These are phyloP conservation scores for Acacia concinna DNA, from an alignment of 331 rosid species.

Conservation along the genomic window DNA sequence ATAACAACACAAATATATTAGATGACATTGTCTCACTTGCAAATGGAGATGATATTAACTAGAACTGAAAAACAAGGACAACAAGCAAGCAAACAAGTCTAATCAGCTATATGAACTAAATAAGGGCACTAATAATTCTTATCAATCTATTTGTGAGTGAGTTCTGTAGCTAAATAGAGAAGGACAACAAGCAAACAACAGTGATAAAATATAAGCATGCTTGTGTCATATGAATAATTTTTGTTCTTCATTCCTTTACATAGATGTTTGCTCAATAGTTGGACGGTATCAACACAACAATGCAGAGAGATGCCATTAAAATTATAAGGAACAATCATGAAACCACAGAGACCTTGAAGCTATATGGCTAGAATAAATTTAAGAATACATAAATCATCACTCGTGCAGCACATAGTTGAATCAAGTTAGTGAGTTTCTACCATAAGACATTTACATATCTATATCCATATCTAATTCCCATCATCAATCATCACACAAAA, in stretches of 20 bases:
- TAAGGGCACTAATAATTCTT: too few species aligned
- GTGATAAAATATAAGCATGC: too few species aligned
- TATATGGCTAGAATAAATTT: background rate
- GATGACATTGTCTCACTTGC: too few species aligned
- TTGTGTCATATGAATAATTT: background rate
- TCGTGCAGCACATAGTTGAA: conserved; percentile 41
- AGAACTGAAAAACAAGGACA: too few species aligned
- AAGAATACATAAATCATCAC: conserved; percentile 29
- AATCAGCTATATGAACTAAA: too few species aligned
- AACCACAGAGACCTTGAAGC: background rate
- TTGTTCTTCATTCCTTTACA: background rate
- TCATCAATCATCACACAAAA: too few species aligned
- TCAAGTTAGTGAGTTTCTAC: conserved; percentile 47
- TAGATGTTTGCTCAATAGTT: background rate
- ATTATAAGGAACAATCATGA: background rate
- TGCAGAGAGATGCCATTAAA: background rate
- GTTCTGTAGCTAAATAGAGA: too few species aligned
- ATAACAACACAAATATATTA: too few species aligned
- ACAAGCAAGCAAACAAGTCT: too few species aligned
- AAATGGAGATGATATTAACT: too few species aligned
- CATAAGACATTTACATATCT: conserved; percentile 34
- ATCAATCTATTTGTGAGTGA: too few species aligned
- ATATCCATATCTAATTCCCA: conserved; percentile 33
- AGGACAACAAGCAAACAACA: too few species aligned
- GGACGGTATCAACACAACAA: background rate